Base-by-base conservation (phyloP, 805 yeast genomes). In the Schizosaccharomyces osmophilus region DNA sequence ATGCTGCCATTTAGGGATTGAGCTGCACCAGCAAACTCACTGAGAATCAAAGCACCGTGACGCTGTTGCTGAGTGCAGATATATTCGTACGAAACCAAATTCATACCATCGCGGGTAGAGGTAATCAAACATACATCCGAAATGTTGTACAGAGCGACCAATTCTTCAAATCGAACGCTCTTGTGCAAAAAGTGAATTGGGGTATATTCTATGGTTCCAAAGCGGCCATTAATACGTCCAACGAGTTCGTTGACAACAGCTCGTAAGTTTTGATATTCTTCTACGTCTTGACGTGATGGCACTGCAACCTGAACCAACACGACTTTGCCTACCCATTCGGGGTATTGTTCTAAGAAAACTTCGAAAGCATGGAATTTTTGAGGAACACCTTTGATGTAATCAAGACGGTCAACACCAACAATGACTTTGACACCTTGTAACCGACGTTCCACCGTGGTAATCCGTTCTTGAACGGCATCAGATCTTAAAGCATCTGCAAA, bases 11-110 rank as follows among this genome's bases (percentile, higher is more conserved):
- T 90, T 65, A 93, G 75, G 1, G 95, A 85, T 73, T 93, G 99
- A 0, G 98, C 97, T n/a, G 98, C 98, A 59, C 99, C 99, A 0
- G 98, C 93, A 73, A 93, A 93, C 73, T 93, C 99, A 54, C 95
- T 84, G 64, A 93, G 72, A 59, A 93, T 85, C 66, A 93, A 76
- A 2, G 88, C 82, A 8, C 99, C 99, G 64, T 87, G 82, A 64
- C 82, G 82, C 59, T 83, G 82, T 64, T 82, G 79, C 73, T 93
- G 98, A 69, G 97, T 90, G 0, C 97, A 97, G 67, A 93, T 87
- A 72, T 93, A 93, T 73, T 93, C 99, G 71, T 87, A 94, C 61
- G 90, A 81, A 55, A 94, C 98, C 68, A 93, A 78, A 70, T 93
- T 93, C 99, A 93, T 93, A 67, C 99, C 99, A 70, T 93, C 99